Conservation (phyloP, 352 stramenopile genomes). For the Phytophthora litchii region DNA sequence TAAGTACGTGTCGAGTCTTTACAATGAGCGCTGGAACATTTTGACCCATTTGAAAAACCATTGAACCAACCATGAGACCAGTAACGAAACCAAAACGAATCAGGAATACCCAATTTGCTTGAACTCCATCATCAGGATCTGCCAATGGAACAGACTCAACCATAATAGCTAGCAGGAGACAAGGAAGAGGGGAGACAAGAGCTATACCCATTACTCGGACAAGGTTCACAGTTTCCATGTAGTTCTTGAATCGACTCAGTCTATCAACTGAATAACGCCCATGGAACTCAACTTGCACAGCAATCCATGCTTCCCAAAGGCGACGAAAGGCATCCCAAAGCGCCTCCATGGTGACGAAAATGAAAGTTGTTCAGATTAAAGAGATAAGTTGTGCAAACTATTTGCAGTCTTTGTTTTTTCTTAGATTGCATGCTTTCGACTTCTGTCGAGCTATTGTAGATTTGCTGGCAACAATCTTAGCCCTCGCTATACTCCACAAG, state of each 20-base stretch:
- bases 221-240: constrained; percentile 5
- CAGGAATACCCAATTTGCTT: constrained; percentile 23
- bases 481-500: constrained; percentile 32
- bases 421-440: too few species aligned
- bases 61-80: constrained; percentile 8
- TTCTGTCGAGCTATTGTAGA: too few species aligned
- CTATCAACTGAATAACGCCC: constrained; percentile 31
- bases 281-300: constrained; percentile 34
- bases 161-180: constrained; percentile 16
- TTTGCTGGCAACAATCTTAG: too few species aligned
- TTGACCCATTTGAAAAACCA: constrained; percentile 24
- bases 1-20: constrained; percentile 15
- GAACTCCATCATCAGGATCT: constrained; percentile 14
- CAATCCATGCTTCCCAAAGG: constrained; percentile 6
- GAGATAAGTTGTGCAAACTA: too few species aligned
- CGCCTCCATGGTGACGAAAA: background rate
- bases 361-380: background rate
- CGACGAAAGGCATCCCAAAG: background rate
- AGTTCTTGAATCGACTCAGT: constrained; percentile 13
- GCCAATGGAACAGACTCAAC: constrained; percentile 16
- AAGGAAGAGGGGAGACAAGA: constrained; percentile 12
- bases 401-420: too few species aligned
- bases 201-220: constrained; percentile 9
- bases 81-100: constrained; percentile 17
- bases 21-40: constrained; percentile 14